These are phyloP conservation scores for Keithomyces neogunnii DNA, from an alignment of 2,329 filamentous ascomycete genomes.

Conservation along the genomic window DNA sequence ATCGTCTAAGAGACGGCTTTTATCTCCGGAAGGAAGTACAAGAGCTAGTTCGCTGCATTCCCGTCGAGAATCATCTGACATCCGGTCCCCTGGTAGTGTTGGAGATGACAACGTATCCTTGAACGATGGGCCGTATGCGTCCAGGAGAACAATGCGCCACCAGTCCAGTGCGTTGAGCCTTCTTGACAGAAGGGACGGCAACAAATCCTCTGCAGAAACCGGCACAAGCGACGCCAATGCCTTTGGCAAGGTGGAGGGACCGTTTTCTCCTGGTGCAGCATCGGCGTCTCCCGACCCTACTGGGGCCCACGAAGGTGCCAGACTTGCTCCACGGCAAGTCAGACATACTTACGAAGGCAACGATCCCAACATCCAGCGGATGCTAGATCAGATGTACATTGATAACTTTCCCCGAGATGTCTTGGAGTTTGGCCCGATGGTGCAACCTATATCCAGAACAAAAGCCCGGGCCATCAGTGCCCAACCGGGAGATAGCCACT, in stretches of 20 bases:
- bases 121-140: conserved; percentile 33
- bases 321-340: conserved; percentile 34
- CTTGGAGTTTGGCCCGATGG: conserved; percentile 68
- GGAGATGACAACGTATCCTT: conserved; percentile 26
- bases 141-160: conserved; percentile 41
- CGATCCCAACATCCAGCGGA: conserved; percentile 57
- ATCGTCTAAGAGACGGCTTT: conserved; percentile 16
- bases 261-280: conserved; percentile 31
- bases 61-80: conserved; percentile 25
- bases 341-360: conserved; percentile 83
- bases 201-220: conserved; percentile 50
- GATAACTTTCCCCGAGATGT: conserved; percentile 61
- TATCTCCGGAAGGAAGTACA: conserved; percentile 21
- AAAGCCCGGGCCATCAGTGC: conserved; percentile 40
- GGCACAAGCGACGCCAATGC: conserved; percentile 51
- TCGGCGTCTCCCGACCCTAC: conserved; percentile 13
- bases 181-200: conserved; percentile 49
- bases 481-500: conserved; percentile 39
- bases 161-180: conserved; percentile 52
- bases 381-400: conserved; percentile 78
- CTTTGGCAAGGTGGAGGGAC: conserved; percentile 52
- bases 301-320: conserved; percentile 19
- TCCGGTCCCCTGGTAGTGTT: conserved; percentile 13
- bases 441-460: conserved; percentile 57
- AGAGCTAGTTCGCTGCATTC: conserved; percentile 28